Evolutionary conservation across 2,329 filamentous ascomycete species (phyloP), one percentile per base, ranked within the genome.

Genomic region (Alternaria alternata): DNA sequence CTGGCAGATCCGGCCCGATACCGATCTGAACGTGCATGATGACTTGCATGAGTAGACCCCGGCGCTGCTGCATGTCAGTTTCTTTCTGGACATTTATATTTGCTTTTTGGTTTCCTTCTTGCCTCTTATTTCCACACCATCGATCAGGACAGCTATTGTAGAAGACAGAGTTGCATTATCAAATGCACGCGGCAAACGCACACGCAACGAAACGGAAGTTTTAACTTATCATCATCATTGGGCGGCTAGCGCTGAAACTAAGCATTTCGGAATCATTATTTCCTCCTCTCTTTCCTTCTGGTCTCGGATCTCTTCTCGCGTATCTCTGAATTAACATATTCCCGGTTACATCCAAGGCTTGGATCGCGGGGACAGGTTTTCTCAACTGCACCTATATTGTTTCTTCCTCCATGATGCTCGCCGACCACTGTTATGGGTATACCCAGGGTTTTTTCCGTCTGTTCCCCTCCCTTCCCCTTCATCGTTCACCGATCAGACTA

Each of bases 231-330:
- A 48, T 54, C 59, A 68, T 65, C 67, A 70, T 68, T 64, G 69
- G 69, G 69, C 66, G 69, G 69, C 62, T 67, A 72, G 69, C 69
- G 67, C 63, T 72, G 67, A 68, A 62, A 66, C 44, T 57, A 53
- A 55, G 62, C 52, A 66, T 64, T 65, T 62, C 54, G 44, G 63
- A 38, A 49, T 49, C 46, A 34, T 62, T 51, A 55, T 61, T 64
- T 61, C 63, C 48, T 32, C 38, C 4, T 51, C 14, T 51, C 20
- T 47, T 46, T 59, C 28, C 34, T 53, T 52, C 54, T 61, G 47
- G 56, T 53, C 54, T 52, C 48, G 46, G 38, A 32, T 44, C 60
- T 49, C 22, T 49, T 18, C 30, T 36, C 30, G 18, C 30, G 30
- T 24, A 24, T 48, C 14, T 48, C 30, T 34, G 38, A 55, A 64